These are phyloP conservation scores for Lactifluus volemus DNA, from an alignment of 768 basidiomycete species.

Conservation along the genomic window DNA sequence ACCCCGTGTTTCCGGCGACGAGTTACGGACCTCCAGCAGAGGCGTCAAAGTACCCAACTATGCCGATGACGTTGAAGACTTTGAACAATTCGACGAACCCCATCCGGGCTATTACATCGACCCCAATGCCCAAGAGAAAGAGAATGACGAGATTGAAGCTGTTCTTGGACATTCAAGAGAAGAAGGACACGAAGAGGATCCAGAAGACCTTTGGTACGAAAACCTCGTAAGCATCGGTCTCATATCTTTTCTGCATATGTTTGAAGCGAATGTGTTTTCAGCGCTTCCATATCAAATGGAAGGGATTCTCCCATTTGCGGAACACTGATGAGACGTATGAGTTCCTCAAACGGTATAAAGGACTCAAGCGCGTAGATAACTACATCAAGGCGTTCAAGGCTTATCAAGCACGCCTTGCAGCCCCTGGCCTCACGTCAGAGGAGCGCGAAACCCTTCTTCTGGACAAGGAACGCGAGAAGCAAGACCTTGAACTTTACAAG, in stretches of 20 bases:
- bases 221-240: slow-evolving; percentile 54
- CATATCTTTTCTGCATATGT: slow-evolving; percentile 9
- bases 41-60: slow-evolving; percentile 81
- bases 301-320: slow-evolving; percentile 94
- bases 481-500: slow-evolving; percentile 86
- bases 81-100: slow-evolving; percentile 72
- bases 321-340: slow-evolving; percentile 99
- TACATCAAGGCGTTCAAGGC: slow-evolving; percentile 88
- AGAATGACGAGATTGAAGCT: slow-evolving; percentile 87
- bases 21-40: slow-evolving; percentile 68
- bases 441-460: slow-evolving; percentile 84
- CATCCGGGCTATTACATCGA: slow-evolving; percentile 47
- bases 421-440: slow-evolving; percentile 68
- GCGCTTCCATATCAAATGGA: slow-evolving; percentile 99
- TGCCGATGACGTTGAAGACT: slow-evolving; percentile 56
- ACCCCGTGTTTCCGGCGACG: slow-evolving; percentile 45
- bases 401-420: slow-evolving; percentile 57
- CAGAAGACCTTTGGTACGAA: slow-evolving; percentile 75
- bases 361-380: slow-evolving; percentile 96
- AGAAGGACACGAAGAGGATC: slow-evolving; percentile 67
- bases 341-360: slow-evolving; percentile 91
- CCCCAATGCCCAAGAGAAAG: slow-evolving; percentile 38
- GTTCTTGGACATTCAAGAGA: slow-evolving; percentile 84
- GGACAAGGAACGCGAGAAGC: slow-evolving; percentile 84
- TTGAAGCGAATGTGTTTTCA: slow-evolving; percentile 28